Conservation (phyloP, 192 early-diverging fungal species). For the Umbelopsis sp. region DNA sequence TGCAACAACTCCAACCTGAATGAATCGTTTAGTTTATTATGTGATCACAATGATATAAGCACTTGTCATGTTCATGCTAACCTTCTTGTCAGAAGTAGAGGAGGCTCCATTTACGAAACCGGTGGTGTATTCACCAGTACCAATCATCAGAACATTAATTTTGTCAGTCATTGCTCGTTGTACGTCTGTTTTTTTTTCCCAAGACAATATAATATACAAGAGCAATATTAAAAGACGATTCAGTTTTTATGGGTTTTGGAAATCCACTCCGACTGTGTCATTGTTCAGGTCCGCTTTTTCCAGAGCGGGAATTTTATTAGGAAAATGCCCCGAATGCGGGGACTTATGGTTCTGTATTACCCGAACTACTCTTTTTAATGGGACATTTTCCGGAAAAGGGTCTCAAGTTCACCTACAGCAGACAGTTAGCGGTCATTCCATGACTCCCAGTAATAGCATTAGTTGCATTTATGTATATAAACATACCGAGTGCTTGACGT, state of each 20-base stretch:
- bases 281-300: conserved; percentile 15
- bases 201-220: not conserved
- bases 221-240: not conserved
- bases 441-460: not conserved
- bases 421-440: too few species aligned
- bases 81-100: conserved; percentile 39
- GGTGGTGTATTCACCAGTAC: conserved; percentile 44
- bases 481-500: not conserved
- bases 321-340: conserved; percentile 1
- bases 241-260: conserved; percentile 11
- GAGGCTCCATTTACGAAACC: conserved; percentile 36
- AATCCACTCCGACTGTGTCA: not conserved
- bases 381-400: not conserved
- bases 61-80: not conserved
- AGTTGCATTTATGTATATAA: not conserved
- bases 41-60: not conserved
- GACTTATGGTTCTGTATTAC: not conserved
- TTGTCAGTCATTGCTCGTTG: not conserved
- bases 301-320: not conserved
- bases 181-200: not conserved
- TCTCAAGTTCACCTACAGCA: not conserved
- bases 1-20: conserved; percentile 39
- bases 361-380: not conserved
- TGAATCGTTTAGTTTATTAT: not conserved
- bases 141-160: conserved; percentile 43